phyloP scores from a whole-genome alignment of 2,329 filamentous ascomycete genomes.

The Pseudonectria foliicola region DNA sequence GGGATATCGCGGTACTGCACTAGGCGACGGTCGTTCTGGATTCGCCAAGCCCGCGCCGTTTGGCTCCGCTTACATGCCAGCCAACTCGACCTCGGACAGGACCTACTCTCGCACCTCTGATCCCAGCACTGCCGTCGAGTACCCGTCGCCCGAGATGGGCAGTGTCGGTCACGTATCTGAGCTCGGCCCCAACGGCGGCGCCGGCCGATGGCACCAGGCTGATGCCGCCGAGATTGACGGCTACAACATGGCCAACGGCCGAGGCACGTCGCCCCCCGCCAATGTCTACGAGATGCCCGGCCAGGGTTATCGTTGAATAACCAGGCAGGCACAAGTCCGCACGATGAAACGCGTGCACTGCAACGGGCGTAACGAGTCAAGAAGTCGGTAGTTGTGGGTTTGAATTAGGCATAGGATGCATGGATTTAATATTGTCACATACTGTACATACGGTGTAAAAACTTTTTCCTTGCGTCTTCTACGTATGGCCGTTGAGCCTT shows the following conservation, averaged over 20 bases:
- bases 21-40: constrained; percentile 32
- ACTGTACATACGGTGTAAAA: constrained; percentile 23
- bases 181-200: constrained; percentile 26
- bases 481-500: constrained; percentile 11
- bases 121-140: constrained; percentile 15
- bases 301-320: constrained; percentile 28
- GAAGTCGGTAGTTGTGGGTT: constrained; percentile 1
- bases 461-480: constrained; percentile 14
- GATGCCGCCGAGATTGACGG: constrained; percentile 34
- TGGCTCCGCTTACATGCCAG: constrained; percentile 24
- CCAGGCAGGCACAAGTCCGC: not conserved
- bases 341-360: not conserved
- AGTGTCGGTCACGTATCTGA: constrained; percentile 23
- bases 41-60: constrained; percentile 32
- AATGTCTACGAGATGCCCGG: constrained; percentile 38
- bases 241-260: constrained; percentile 23
- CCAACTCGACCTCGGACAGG: constrained; percentile 20
- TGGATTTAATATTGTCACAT: constrained; percentile 23
- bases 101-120: constrained; percentile 17
- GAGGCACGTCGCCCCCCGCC: constrained; percentile 21
- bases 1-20: constrained; percentile 33
- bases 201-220: constrained; percentile 27
- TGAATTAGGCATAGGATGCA: constrained; percentile 1
- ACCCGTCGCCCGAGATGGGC: constrained; percentile 20
- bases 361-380: not conserved